These are phyloP conservation scores for Trichoderma aggressivum DNA, from an alignment of 2,329 filamentous ascomycete species.

Conservation along the genomic window DNA sequence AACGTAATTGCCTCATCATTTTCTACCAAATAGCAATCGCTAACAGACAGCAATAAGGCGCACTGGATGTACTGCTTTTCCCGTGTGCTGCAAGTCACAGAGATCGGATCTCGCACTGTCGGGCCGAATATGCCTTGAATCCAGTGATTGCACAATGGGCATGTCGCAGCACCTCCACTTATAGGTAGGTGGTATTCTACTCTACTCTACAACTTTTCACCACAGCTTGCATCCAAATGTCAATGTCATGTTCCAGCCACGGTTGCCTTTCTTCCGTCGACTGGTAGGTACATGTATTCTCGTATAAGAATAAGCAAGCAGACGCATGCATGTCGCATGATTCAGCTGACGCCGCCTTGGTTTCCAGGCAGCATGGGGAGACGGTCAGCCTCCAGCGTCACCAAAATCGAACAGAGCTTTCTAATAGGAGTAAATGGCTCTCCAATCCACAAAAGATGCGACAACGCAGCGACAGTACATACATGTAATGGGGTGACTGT, in stretches of 20 bases:
- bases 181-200: neutral
- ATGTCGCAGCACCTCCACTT: neutral
- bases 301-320: neutral
- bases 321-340: neutral
- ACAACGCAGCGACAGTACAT: neutral
- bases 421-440: neutral
- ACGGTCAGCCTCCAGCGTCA: neutral
- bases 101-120: conserved; percentile 13
- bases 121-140: conserved; percentile 1
- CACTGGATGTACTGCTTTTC: neutral
- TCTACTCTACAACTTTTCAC: neutral
- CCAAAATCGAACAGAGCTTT: neutral
- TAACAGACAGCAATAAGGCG: neutral
- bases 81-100: neutral
- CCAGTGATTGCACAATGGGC: neutral
- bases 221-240: neutral
- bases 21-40: neutral
- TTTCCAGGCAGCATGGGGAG: neutral
- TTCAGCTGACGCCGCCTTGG: neutral
- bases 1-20: neutral
- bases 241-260: neutral
- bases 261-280: neutral
- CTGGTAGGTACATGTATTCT: too few relatives aligned
- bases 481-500: too few relatives aligned
- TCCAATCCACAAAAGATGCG: neutral